phyloP scores from a whole-genome alignment of 768 basidiomycete genomes.

The Pholiota molesta region DNA sequence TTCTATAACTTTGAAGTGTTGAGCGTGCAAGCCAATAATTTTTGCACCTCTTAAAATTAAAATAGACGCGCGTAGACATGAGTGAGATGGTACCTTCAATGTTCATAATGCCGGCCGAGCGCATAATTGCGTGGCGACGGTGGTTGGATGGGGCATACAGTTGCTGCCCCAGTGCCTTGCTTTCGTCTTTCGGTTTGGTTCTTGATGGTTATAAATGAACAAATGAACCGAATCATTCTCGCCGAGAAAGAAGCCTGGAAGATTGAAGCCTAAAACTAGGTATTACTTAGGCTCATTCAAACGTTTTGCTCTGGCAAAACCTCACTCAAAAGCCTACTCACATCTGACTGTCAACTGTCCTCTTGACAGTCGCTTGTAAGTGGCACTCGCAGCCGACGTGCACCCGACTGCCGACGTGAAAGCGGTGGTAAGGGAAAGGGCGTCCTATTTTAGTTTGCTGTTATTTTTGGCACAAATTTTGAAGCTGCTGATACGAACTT shows the following conservation, averaged over 20 bases:
- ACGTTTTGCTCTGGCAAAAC: background rate
- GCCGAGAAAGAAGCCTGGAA: background rate
- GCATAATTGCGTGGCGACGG: background rate
- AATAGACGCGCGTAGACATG: background rate
- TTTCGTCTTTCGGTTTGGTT: background rate
- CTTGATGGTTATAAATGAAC: background rate
- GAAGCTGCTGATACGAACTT: background rate
- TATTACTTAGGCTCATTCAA: too few species aligned
- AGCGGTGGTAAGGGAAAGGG: background rate
- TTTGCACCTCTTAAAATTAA: background rate
- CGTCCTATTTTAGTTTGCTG: background rate
- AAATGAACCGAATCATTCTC: background rate
- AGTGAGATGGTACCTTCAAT: background rate
- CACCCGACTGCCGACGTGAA: conserved; percentile 9
- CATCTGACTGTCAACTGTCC: background rate
- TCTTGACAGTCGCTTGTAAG: background rate
- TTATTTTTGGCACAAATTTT: background rate
- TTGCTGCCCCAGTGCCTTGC: background rate
- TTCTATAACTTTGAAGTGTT: background rate
- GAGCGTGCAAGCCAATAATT: background rate
- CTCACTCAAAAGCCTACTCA: background rate
- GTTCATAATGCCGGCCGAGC: background rate
- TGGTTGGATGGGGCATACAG: background rate
- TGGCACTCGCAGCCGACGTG: conserved; percentile 6
- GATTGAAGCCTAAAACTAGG: background rate